A percentile compares a stretch with the other conserved stretches of the same genome.
phyloP scores from a whole-genome alignment of 345 rosid species.

The Erodium maritimum region DNA sequence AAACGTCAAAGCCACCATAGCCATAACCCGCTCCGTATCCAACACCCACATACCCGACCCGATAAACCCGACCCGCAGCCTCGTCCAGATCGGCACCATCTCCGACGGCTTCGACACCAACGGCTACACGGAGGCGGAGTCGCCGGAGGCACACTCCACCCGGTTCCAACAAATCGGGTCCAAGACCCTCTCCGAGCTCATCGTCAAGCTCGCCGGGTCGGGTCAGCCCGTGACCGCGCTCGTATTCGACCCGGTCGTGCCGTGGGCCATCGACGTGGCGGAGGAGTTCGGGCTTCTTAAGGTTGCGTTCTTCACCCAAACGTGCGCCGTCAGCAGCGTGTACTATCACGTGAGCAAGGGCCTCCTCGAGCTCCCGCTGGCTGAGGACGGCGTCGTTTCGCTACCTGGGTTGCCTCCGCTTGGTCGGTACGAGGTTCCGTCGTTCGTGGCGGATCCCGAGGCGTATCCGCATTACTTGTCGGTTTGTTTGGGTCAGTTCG shows the following conservation, averaged over 20 bases:
- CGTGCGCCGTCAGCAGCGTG: constrained; percentile 46
- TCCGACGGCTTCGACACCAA: constrained; percentile 33
- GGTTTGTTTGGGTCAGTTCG: constrained; percentile 48
- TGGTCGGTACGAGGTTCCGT: constrained; percentile 44
- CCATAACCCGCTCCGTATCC: constrained; percentile 1
- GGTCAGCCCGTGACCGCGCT: constrained; percentile 34
- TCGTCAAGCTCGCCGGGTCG: constrained; percentile 20
- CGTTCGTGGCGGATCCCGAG: constrained; percentile 28
- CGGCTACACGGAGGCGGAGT: constrained; percentile 11
- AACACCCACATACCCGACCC: not conserved
- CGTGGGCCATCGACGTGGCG: constrained; percentile 64
- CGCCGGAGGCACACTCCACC: not conserved
- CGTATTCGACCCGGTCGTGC: constrained; percentile 46
- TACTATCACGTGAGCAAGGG: constrained; percentile 30
- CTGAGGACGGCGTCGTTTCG: constrained; percentile 5
- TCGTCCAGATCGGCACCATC: constrained; percentile 13
- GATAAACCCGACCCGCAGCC: not conserved
- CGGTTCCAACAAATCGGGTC: constrained; percentile 27
- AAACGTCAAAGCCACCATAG: constrained; percentile 4
- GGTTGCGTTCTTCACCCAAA: constrained; percentile 60
- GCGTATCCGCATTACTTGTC: constrained; percentile 34
- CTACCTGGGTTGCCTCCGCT: constrained; percentile 30
- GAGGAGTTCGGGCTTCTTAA: constrained; percentile 32
- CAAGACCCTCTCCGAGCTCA: constrained; percentile 31
- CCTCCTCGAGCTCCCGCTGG: constrained; percentile 28